Percentiles rank a stretch among this genome's conserved stretches.
Evolutionary conservation across 306 rosid species (phyloP).

Genomic region (Sindora glabra): DNA sequence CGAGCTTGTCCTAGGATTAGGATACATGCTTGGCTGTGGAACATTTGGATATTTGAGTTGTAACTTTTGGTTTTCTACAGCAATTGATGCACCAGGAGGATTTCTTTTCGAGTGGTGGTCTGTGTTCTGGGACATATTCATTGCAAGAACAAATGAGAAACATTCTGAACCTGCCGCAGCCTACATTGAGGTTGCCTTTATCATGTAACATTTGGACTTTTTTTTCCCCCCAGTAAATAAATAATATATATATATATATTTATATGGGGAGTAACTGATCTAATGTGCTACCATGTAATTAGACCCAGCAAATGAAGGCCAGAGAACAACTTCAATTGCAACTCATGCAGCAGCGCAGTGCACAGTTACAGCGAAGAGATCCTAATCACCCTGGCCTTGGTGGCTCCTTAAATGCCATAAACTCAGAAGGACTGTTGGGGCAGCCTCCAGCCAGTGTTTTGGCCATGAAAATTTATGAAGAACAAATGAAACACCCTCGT

Average conservation of each 20-base stretch:
- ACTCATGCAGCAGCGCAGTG: constrained; percentile 60
- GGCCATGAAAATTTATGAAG: constrained; percentile 85
- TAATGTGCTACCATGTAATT: constrained; percentile 13
- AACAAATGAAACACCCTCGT: constrained; percentile 75
- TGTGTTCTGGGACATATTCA: constrained; percentile 94
- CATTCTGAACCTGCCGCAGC: constrained; percentile 83
- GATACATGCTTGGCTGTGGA: background rate
- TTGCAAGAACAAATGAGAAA: constrained; percentile 77
- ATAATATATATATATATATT: background rate
- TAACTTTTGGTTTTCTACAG: constrained; percentile 39
- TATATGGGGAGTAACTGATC: constrained; percentile 3
- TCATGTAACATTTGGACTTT: background rate
- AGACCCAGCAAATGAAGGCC: constrained; percentile 68
- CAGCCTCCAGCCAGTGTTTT: constrained; percentile 67
- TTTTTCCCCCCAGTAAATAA: background rate
- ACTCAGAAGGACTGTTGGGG: constrained; percentile 78
- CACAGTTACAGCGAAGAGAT: constrained; percentile 72
- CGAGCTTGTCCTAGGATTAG: background rate
- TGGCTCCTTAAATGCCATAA: constrained; percentile 57
- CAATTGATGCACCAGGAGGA: constrained; percentile 97
- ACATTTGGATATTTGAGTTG: background rate
- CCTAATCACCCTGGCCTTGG: constrained; percentile 58
- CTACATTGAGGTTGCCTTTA: constrained; percentile 62
- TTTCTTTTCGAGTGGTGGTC: constrained; percentile 96
- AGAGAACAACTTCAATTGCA: constrained; percentile 79